phyloP scores from a whole-genome alignment of 2,329 filamentous ascomycete genomes.

The Phialophora verrucosa region DNA sequence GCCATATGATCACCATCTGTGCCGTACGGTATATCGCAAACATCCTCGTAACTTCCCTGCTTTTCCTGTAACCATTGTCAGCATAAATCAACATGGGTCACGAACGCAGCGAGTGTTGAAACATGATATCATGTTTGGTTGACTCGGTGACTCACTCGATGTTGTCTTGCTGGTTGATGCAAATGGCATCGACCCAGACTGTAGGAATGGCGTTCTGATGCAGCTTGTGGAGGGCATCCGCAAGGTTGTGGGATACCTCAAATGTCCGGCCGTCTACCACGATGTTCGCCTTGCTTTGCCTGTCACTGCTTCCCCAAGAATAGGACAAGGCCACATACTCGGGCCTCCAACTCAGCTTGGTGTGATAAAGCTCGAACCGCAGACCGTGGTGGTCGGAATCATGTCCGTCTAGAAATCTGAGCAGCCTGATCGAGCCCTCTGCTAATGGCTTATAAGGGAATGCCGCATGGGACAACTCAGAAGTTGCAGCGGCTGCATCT shows the following conservation, averaged over 20 bases:
- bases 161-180: constrained; percentile 29
- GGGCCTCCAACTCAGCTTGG: constrained; percentile 26
- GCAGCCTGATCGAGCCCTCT: constrained; percentile 28
- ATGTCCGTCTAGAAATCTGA: constrained; percentile 15
- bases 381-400: background rate
- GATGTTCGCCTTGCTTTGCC: background rate
- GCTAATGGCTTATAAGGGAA: constrained; percentile 26
- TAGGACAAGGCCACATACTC: constrained; percentile 34
- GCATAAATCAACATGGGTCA: background rate
- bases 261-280: constrained; percentile 23
- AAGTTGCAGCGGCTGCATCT: background rate
- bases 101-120: background rate
- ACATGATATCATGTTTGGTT: background rate
- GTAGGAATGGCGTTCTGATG: constrained; percentile 11
- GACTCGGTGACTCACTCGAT: constrained; percentile 9
- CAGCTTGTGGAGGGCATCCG: constrained; percentile 23
- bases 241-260: constrained; percentile 24
- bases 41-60: constrained; percentile 30
- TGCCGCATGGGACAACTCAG: background rate
- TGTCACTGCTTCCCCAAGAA: constrained; percentile 27
- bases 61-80: constrained; percentile 9
- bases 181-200: constrained; percentile 34
- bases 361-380: constrained; percentile 22
- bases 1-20: constrained; percentile 36
- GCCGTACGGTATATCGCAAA: constrained; percentile 35